phyloP scores from a whole-genome alignment of 805 yeast genomes.

The Candida vaughaniae region DNA sequence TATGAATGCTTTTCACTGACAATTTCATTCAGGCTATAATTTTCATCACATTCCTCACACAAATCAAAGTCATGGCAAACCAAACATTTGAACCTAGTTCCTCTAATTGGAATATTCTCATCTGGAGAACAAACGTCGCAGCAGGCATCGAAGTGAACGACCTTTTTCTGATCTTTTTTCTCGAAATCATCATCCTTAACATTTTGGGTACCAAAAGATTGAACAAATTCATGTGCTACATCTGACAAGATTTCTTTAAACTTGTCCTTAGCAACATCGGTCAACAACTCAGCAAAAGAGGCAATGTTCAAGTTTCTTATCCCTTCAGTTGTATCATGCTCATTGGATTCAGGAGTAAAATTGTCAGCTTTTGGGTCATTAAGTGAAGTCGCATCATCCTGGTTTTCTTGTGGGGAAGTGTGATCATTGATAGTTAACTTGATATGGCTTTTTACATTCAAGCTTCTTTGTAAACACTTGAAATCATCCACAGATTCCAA shows the following conservation, averaged over 20 bases:
- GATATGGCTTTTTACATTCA: conserved; percentile 46
- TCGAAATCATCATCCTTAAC: not conserved
- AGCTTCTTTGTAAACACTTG: conserved; percentile 42
- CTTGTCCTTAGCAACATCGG: conserved; percentile 30
- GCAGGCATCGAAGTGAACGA: conserved; percentile 15
- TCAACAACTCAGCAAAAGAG: conserved; percentile 24
- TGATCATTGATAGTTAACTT: conserved; percentile 25
- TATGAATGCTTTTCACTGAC: conserved; percentile 20
- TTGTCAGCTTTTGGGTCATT: not conserved
- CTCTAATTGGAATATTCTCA: conserved; percentile 36
- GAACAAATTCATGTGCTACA: conserved; percentile 11
- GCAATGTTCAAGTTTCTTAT: conserved; percentile 17
- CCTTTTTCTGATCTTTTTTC: not conserved
- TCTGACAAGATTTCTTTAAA: conserved; percentile 22
- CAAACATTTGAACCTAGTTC: conserved; percentile 50
- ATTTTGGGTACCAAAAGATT: not conserved
- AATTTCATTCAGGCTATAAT: conserved; percentile 9
- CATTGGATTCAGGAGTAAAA: not conserved
- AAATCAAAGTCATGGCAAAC: conserved; percentile 55
- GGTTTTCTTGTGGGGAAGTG: not conserved
- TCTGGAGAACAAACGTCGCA: conserved; percentile 38
- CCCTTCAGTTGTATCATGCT: not conserved
- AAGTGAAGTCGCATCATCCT: not conserved
- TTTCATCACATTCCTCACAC: conserved; percentile 39
- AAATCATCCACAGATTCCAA: conserved; percentile 42